Evolutionary conservation across 768 basidiomycete species (phyloP).

Genomic region (Pleurotus djamor): DNA sequence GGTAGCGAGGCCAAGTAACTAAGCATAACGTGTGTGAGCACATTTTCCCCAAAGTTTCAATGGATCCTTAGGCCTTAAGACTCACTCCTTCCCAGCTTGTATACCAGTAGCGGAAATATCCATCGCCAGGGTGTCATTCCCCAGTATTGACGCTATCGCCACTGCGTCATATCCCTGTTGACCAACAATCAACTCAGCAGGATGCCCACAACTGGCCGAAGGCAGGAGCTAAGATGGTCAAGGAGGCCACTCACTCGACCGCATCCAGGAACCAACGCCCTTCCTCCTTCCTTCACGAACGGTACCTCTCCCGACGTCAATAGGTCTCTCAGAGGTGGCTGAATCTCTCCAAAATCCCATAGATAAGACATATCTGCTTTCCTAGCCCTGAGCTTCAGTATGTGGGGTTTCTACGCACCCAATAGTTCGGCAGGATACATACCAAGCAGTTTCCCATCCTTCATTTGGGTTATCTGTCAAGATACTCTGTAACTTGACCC

Average conservation of each 20-base stretch:
- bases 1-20: slow-evolving; percentile 17
- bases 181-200: not conserved
- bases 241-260: slow-evolving; percentile 33
- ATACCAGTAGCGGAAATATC: slow-evolving; percentile 61
- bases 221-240: not conserved
- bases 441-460: slow-evolving; percentile 8
- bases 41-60: too few species aligned
- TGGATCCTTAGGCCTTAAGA: not conserved
- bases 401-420: not conserved
- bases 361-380: slow-evolving; percentile 45
- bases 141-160: slow-evolving; percentile 47
- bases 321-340: slow-evolving; percentile 54
- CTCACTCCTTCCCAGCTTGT: slow-evolving; percentile 38
- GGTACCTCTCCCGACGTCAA: slow-evolving; percentile 42
- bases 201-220: not conserved
- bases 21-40: not conserved
- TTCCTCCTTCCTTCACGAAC: slow-evolving; percentile 22
- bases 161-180: slow-evolving; percentile 59
- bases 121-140: slow-evolving; percentile 45
- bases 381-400: slow-evolving; percentile 25
- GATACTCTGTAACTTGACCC: slow-evolving; percentile 1
- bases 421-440: not conserved
- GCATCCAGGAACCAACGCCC: slow-evolving; percentile 57
- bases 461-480: not conserved
- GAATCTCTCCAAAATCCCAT: slow-evolving; percentile 57